These are phyloP conservation scores for Amanita pseudoporphyria DNA, from an alignment of 768 basidiomycete genomes.

Conservation along the genomic window DNA sequence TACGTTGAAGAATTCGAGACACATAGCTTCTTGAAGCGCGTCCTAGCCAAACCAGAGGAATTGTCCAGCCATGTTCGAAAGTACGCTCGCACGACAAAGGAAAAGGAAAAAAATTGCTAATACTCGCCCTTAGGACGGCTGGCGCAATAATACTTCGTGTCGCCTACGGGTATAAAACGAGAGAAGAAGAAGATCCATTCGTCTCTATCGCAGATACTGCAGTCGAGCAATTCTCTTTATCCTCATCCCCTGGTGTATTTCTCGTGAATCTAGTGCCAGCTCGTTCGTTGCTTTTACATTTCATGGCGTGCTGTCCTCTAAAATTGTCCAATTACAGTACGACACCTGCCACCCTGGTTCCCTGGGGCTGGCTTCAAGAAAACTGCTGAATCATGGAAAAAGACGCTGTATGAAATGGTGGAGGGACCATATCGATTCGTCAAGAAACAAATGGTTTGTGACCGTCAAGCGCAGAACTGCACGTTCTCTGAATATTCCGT, in stretches of 20 bases:
- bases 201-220: slow-evolving; percentile 19
- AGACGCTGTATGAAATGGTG: slow-evolving; percentile 21
- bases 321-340: slow-evolving; percentile 16
- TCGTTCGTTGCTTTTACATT: not conserved
- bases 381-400: slow-evolving; percentile 26
- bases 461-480: not conserved
- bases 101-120: not conserved
- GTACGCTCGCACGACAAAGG: slow-evolving; percentile 17
- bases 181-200: slow-evolving; percentile 21
- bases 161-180: slow-evolving; percentile 22
- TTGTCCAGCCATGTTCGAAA: slow-evolving; percentile 25
- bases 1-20: slow-evolving; percentile 30
- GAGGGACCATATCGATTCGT: slow-evolving; percentile 26
- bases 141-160: slow-evolving; percentile 17
- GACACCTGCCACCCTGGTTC: slow-evolving; percentile 35
- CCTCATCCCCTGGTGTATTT: slow-evolving; percentile 19
- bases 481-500: not conserved
- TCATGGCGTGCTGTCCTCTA: not conserved
- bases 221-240: slow-evolving; percentile 14
- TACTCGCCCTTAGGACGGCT: not conserved
- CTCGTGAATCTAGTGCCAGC: slow-evolving; percentile 21
- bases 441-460: slow-evolving; percentile 22
- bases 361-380: slow-evolving; percentile 37
- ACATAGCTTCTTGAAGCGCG: slow-evolving; percentile 26
- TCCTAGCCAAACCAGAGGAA: slow-evolving; percentile 25